Base-by-base conservation (phyloP, 352 stramenopile genomes). In the Globisporangium mamillatum region DNA sequence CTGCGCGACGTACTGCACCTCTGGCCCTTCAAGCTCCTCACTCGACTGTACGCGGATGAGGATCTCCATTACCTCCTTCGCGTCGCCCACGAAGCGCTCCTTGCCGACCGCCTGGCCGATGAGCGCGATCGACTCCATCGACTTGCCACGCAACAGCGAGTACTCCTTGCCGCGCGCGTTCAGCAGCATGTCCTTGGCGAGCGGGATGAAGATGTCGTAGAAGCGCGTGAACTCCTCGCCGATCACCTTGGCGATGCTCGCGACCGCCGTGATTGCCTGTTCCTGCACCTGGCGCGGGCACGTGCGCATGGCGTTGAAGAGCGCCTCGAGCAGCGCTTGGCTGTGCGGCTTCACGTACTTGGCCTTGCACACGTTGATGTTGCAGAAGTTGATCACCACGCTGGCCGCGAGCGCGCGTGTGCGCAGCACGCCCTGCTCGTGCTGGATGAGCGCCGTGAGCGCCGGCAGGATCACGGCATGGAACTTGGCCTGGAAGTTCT, bases 61-160 rank as follows among this genome's bases (percentile, higher is more conserved):
- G 66, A 94, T 93, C 71, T 93, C 85, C 88, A 96, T 96, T 52
- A 96, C 84, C n/a, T 80, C 81, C 75, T 89, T 90, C 48, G 88
- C 88, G 67, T 96, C 88, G 12, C 64, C 72, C 3, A 86, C 77
- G 46, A 96, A 96, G 24, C 77, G 78, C 34, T 93, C 78, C 74
- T 96, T 96, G 54, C 88, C 88, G n/a, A 96, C 88, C 12, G 88
- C 86, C 76, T 96, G 86, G 34, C 88, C 88, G 67, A 96, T 94
- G 44, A 96, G 73, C 57, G 88, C 88, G 74, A 96, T 94, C 54
- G 86, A 92, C 71, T 96, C 88, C 88, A 96, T 96, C 27, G 86
- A 78, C 71, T 96, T 96, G 66, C 88, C 88, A 60, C 88, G 86
- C 69, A 96, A 72, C 61, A 96, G 75, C 55, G 84, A 71, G 74